Conservation (phyloP, 805 yeast species). For the Yarrowia phangngaensis region DNA sequence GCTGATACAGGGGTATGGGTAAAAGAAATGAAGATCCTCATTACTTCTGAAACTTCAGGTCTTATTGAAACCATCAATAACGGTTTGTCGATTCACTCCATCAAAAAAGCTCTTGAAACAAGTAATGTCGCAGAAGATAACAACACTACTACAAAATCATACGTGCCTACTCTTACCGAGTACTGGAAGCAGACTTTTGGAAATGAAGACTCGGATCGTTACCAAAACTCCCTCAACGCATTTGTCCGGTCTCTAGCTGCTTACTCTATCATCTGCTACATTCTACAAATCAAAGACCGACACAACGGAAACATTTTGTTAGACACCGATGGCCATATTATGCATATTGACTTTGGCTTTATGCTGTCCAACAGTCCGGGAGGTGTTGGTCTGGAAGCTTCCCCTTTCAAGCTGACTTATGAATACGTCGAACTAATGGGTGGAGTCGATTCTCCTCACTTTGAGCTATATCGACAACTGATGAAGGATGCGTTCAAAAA, state of each 20-base stretch:
- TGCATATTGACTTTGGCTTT: constrained; percentile 90
- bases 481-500: constrained; percentile 72
- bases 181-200: constrained; percentile 81
- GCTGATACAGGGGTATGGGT: constrained; percentile 79
- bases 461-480: constrained; percentile 54
- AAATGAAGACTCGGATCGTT: constrained; percentile 47
- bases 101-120: constrained; percentile 78
- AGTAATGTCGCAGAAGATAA: constrained; percentile 7
- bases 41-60: constrained; percentile 88
- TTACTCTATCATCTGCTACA: constrained; percentile 83
- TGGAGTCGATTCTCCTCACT: constrained; percentile 63
- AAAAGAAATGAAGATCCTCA: constrained; percentile 83
- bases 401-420: constrained; percentile 87
- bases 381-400: constrained; percentile 87
- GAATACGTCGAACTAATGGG: constrained; percentile 89
- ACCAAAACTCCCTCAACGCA: constrained; percentile 73
- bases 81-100: constrained; percentile 89
- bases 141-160: constrained; percentile 60
- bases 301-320: constrained; percentile 98
- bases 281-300: constrained; percentile 92
- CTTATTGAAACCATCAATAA: constrained; percentile 94
- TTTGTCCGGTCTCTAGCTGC: constrained; percentile 89
- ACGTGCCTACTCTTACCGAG: constrained; percentile 70
- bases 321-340: constrained; percentile 90
- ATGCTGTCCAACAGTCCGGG: constrained; percentile 93